Evolutionary conservation across 2,329 filamentous ascomycete species (phyloP).

Genomic region (Pseudogymnoascus sp.): DNA sequence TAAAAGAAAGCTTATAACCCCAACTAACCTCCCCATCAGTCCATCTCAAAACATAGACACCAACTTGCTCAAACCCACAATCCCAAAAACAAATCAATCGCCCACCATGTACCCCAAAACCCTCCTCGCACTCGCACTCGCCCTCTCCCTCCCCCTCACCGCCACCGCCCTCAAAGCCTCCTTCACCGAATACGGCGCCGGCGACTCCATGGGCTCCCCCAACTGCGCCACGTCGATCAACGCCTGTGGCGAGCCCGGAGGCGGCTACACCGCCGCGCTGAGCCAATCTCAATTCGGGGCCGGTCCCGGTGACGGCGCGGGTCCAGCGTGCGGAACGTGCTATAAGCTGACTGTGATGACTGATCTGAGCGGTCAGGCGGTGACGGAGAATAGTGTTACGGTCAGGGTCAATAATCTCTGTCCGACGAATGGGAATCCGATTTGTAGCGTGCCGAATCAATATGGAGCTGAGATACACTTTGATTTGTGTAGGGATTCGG

Average conservation of each 20-base stretch:
- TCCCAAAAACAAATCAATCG: not conserved
- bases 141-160: not conserved
- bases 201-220: not conserved
- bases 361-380: slow-evolving; percentile 5
- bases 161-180: slow-evolving; percentile 7
- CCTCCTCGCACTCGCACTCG: not conserved
- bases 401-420: not conserved
- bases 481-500: not conserved
- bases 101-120: not conserved
- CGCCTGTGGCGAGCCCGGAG: slow-evolving; percentile 14
- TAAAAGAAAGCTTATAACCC: not conserved
- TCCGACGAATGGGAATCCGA: not conserved
- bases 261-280: slow-evolving; percentile 4
- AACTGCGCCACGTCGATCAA: slow-evolving; percentile 12
- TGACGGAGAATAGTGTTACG: not conserved
- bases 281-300: slow-evolving; percentile 13
- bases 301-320: not conserved
- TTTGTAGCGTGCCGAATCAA: not conserved
- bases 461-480: not conserved
- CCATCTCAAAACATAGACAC: not conserved
- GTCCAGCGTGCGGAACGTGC: slow-evolving; percentile 9
- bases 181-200: slow-evolving; percentile 7
- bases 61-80: not conserved
- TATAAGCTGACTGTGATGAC: slow-evolving; percentile 12
- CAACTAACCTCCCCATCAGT: not conserved